Percentiles rank a stretch among this genome's conserved stretches.
These are phyloP conservation scores for Volutella citrinella DNA, from an alignment of 2,329 filamentous ascomycete genomes.

Conservation along the genomic window DNA sequence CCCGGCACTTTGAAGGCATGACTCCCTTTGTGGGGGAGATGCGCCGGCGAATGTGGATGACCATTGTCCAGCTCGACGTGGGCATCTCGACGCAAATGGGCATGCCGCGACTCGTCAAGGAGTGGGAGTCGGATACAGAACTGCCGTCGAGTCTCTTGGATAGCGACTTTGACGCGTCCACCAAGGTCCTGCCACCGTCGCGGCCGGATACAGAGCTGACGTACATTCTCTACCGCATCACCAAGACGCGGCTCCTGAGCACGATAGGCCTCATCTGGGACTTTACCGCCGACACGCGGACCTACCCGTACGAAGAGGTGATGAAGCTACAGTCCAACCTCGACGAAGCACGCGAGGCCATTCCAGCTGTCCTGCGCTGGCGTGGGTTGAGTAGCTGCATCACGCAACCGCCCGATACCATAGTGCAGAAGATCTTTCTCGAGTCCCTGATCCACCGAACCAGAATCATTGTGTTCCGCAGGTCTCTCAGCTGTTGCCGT, in stretches of 20 bases:
- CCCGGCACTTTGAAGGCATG: constrained; percentile 38
- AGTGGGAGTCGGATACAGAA: constrained; percentile 37
- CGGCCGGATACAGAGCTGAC: constrained; percentile 28
- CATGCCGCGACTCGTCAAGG: constrained; percentile 40
- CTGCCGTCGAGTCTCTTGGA: constrained; percentile 43
- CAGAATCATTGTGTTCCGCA: constrained; percentile 43
- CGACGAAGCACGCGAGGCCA: no score
- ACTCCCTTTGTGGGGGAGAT: constrained; percentile 42
- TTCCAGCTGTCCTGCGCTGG: constrained; percentile 33
- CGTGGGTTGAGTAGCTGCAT: constrained; percentile 35
- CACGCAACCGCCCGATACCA: constrained; percentile 35
- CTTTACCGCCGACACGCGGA: background rate
- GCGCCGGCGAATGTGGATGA: constrained; percentile 41
- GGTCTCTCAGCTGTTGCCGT: constrained; percentile 1
- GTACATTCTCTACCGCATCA: constrained; percentile 21
- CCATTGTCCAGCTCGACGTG: constrained; percentile 39
- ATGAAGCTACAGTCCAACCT: constrained; percentile 33
- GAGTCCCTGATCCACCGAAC: constrained; percentile 40
- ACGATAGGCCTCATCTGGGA: constrained; percentile 22
- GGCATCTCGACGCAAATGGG: constrained; percentile 44
- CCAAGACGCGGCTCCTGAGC: constrained; percentile 22
- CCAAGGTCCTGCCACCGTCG: constrained; percentile 33
- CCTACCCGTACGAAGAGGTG: constrained; percentile 27
- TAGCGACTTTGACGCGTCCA: constrained; percentile 36
- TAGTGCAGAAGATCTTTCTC: constrained; percentile 39